These are phyloP conservation scores for Aureobasidium sp. DNA, from an alignment of 2,329 filamentous ascomycete species.

Conservation along the genomic window DNA sequence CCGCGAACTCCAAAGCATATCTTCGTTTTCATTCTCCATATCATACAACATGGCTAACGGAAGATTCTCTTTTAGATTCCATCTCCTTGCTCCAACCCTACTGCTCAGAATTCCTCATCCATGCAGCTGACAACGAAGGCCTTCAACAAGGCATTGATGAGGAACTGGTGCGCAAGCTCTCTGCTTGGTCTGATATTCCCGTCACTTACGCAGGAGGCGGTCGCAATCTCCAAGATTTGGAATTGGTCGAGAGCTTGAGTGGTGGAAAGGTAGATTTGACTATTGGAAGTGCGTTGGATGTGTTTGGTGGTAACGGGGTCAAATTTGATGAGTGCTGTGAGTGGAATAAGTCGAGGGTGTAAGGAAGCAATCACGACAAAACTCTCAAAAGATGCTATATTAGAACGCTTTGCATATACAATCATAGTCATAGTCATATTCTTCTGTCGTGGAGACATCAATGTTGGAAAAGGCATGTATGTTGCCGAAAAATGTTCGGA, in stretches of 20 bases:
- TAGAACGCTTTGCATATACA: too few species aligned
- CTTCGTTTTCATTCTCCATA: too few species aligned
- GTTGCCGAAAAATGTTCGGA: neutral
- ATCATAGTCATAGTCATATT: too few species aligned
- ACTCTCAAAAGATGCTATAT: neutral
- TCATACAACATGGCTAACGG: neutral
- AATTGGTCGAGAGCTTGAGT: conserved; percentile 71
- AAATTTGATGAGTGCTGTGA: conserved; percentile 79
- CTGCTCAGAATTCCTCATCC: conserved; percentile 94
- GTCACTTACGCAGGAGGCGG: conserved; percentile 97
- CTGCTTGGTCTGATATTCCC: conserved; percentile 82
- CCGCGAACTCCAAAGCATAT: neutral
- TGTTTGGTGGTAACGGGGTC: conserved; percentile 84
- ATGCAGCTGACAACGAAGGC: conserved; percentile 94
- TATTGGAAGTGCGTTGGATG: conserved; percentile 91
- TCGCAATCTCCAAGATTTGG: conserved; percentile 69
- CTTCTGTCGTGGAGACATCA: too few species aligned
- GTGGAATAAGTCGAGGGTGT: conserved; percentile 55
- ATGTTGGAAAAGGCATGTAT: neutral
- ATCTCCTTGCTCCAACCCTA: conserved; percentile 77
- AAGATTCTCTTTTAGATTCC: conserved; percentile 48
- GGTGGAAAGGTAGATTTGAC: conserved; percentile 80
- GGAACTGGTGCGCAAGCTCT: conserved; percentile 65
- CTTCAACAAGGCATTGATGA: conserved; percentile 87
- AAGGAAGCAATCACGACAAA: too few species aligned